Evolutionary conservation across 345 rosid species (phyloP).

Genomic region (Firmiana major): DNA sequence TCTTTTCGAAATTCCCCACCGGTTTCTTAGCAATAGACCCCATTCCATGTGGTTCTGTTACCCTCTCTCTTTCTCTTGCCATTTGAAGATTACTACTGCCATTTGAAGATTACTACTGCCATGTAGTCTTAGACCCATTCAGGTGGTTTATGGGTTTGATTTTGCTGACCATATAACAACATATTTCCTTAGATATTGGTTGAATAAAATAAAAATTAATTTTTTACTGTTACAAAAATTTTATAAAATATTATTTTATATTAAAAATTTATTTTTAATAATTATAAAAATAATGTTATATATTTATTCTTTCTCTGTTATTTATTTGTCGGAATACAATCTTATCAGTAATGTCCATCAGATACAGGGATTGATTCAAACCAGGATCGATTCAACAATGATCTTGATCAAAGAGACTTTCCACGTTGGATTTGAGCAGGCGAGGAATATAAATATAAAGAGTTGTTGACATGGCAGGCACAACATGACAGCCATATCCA

Average conservation of each 20-base stretch:
- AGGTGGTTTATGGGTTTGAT: too few relatives aligned
- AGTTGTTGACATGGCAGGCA: constrained; percentile 1
- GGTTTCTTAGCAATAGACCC: not conserved
- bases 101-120: not conserved
- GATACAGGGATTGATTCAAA: too few relatives aligned
- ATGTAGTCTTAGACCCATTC: not conserved
- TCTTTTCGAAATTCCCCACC: constrained; percentile 6
- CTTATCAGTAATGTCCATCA: not conserved
- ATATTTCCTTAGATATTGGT: too few relatives aligned
- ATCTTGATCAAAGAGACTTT: constrained; percentile 11
- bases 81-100: not conserved
- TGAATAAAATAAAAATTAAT: too few relatives aligned
- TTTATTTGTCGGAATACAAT: too few relatives aligned
- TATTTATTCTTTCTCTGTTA: too few relatives aligned
- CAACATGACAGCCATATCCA: constrained; percentile 10
- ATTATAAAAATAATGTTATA: too few relatives aligned
- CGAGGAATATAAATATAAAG: not conserved
- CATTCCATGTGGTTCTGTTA: not conserved
- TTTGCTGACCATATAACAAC: too few relatives aligned
- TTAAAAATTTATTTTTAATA: too few relatives aligned
- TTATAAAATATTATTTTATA: too few relatives aligned
- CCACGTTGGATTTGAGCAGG: constrained; percentile 11
- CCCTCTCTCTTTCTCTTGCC: not conserved
- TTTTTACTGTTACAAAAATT: too few relatives aligned
- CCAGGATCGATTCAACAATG: constrained; percentile 16